A percentile compares a stretch with the other conserved stretches of the same genome.
Evolutionary conservation across 768 basidiomycete genomes (phyloP).

Genomic region (Leccinum imitatum): DNA sequence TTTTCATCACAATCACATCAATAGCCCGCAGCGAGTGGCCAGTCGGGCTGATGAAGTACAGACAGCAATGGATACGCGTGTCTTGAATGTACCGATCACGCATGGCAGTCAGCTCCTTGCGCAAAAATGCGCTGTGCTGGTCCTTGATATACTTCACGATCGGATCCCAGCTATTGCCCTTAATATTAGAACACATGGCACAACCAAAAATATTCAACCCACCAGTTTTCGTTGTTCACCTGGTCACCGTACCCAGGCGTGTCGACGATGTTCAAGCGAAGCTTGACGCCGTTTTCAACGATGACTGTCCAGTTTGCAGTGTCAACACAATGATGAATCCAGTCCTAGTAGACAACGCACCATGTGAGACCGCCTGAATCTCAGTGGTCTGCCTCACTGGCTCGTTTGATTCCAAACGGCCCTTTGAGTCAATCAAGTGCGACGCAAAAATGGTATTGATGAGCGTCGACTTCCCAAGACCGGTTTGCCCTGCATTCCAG

Average conservation of each 20-base stretch:
- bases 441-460: slow-evolving; percentile 99
- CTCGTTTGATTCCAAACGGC: slow-evolving; percentile 83
- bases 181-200: slow-evolving; percentile 4
- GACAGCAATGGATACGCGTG: slow-evolving; percentile 96
- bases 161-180: slow-evolving; percentile 84
- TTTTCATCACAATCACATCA: slow-evolving; percentile 99
- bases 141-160: slow-evolving; percentile 99
- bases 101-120: slow-evolving; percentile 98
- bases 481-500: slow-evolving; percentile 77
- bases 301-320: slow-evolving; percentile 58
- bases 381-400: slow-evolving; percentile 95
- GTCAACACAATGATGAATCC: slow-evolving; percentile 10
- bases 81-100: slow-evolving; percentile 98
- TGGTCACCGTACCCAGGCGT: slow-evolving; percentile 99
- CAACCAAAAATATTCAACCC: slow-evolving; percentile 26
- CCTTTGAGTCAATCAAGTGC: slow-evolving; percentile 97
- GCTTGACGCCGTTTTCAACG: slow-evolving; percentile 91
- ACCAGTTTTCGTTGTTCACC: slow-evolving; percentile 99
- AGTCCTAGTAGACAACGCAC: slow-evolving; percentile 45
- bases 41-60: slow-evolving; percentile 99
- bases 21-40: slow-evolving; percentile 95
- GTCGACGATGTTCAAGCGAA: slow-evolving; percentile 96
- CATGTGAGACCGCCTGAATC: slow-evolving; percentile 92
- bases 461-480: slow-evolving; percentile 96
- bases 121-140: slow-evolving; percentile 97